These are phyloP conservation scores for Acrocalymma vagum DNA, from an alignment of 2,329 filamentous ascomycete species.

Conservation along the genomic window DNA sequence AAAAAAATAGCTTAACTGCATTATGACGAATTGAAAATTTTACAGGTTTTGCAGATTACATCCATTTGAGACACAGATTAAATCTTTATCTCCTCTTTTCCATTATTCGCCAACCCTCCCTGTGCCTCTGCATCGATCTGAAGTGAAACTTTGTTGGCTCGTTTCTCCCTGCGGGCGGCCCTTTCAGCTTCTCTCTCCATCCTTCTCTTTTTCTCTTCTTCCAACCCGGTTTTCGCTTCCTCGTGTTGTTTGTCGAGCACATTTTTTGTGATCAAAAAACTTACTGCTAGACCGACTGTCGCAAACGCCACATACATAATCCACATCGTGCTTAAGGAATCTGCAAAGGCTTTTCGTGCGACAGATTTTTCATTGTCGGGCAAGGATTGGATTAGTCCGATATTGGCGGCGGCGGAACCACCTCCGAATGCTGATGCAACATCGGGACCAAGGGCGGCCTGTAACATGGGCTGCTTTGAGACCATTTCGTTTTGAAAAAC, in stretches of 20 bases:
- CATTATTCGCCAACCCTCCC: too few relatives aligned
- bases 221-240: slow-evolving; percentile 60
- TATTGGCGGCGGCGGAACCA: slow-evolving; percentile 68
- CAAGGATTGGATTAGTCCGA: slow-evolving; percentile 64
- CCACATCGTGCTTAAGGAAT: slow-evolving; percentile 58
- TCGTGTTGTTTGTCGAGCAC: slow-evolving; percentile 52
- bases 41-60: too few relatives aligned
- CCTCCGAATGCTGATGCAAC: slow-evolving; percentile 65
- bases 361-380: slow-evolving; percentile 54
- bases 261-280: slow-evolving; percentile 53
- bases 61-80: too few relatives aligned
- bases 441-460: slow-evolving; percentile 59
- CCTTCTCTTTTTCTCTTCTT: slow-evolving; percentile 50
- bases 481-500: slow-evolving; percentile 81
- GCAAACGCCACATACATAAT: slow-evolving; percentile 57
- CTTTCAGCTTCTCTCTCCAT: slow-evolving; percentile 44
- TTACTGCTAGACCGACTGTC: slow-evolving; percentile 47
- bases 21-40: too few relatives aligned
- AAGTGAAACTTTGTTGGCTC: slow-evolving; percentile 28
- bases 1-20: too few relatives aligned
- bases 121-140: slow-evolving; percentile 24
- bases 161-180: slow-evolving; percentile 36
- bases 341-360: slow-evolving; percentile 53
- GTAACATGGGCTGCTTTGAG: slow-evolving; percentile 59
- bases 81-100: too few relatives aligned